Evolutionary conservation across 2,329 filamentous ascomycete genomes (phyloP), one percentile per base, ranked within the genome.

Genomic region (Fusarium sp.): DNA sequence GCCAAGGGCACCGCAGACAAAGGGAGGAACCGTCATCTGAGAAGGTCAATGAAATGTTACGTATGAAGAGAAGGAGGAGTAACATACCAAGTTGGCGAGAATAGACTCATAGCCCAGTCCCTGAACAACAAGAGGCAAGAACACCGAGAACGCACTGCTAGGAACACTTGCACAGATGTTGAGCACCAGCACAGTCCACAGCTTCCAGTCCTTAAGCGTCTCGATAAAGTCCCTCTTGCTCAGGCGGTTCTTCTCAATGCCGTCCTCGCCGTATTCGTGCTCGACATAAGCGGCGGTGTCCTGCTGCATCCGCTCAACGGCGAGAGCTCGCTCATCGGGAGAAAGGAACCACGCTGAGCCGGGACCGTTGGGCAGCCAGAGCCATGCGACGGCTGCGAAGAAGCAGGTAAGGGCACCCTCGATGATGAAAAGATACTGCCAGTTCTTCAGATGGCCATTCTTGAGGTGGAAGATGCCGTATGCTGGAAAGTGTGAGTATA

Each of bases 401-500:
- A 79, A 63, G 35, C 78, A 79, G 20, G 80, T 81, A 1, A 81
- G 85, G 5, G 85, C 82, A 10, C 91, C 91, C 78, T 93, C 91
- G n/a, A 93, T 89, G 57, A 93, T 91, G 80, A 93, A 93, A 0
- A 93, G 84, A 89, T 90, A 92, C 11, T 89, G 84, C 91, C 91
- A 93, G 14, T 90, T 91, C 31, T 86, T 88, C 4, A 92, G 74
- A 18, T 58, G 40, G 3, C 78, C 71, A 11, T 66, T 31, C 42
- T 69, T 70, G 59, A 80, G 66, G 58, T 80, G 77, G 65, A 78
- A 78, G 57, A 79, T 74, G 63, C 76, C 78, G 42, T 79, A 79
- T 50, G 78, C 78, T 79, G 40, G 7, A 36, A 9, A 38, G 40
- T 38, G 57, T 69, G 29, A 69, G 70, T 58, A 38, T 29, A 52